Evolutionary conservation across 176 grass and related monocot species (phyloP).

Genomic region (Tillandsia leiboldiana): DNA sequence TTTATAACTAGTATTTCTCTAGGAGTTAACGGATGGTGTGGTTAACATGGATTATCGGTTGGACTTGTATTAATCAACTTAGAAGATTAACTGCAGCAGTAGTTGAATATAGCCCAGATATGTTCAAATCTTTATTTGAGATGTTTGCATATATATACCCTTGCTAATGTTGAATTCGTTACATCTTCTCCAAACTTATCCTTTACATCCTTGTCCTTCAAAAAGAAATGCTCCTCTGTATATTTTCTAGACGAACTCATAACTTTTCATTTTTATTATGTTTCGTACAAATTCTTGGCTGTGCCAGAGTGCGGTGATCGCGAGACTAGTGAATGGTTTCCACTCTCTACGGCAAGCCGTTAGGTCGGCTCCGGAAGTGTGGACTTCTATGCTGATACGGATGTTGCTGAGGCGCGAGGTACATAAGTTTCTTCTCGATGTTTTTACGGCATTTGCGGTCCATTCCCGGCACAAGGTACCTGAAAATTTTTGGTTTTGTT

Average conservation of each 20-base stretch:
- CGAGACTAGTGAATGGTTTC: slow-evolving; percentile 50
- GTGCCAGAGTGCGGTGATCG: slow-evolving; percentile 60
- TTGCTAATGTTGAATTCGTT: too few relatives aligned
- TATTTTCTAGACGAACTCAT: background rate
- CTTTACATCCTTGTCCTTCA: too few relatives aligned
- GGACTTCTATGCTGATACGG: slow-evolving; percentile 69
- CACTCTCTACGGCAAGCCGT: slow-evolving; percentile 49
- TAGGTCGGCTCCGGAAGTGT: slow-evolving; percentile 61
- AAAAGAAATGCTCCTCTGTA: background rate
- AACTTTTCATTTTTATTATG: background rate
- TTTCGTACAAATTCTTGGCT: background rate
- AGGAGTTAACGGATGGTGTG: too few relatives aligned
- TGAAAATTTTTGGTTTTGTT: slow-evolving; percentile 74
- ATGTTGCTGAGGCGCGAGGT: slow-evolving; percentile 45
- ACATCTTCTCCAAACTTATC: too few relatives aligned
- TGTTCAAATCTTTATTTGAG: too few relatives aligned
- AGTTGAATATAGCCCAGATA: too few relatives aligned
- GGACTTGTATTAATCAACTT: too few relatives aligned
- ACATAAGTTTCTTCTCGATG: slow-evolving; percentile 62
- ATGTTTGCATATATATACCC: too few relatives aligned
- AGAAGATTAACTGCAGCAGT: too few relatives aligned
- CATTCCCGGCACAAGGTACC: slow-evolving; percentile 58
- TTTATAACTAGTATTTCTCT: too few relatives aligned
- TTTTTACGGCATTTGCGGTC: slow-evolving; percentile 36
- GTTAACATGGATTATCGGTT: too few relatives aligned